phyloP scores from a whole-genome alignment of 306 rosid species.

The Gynostemma pentaphyllum region DNA sequence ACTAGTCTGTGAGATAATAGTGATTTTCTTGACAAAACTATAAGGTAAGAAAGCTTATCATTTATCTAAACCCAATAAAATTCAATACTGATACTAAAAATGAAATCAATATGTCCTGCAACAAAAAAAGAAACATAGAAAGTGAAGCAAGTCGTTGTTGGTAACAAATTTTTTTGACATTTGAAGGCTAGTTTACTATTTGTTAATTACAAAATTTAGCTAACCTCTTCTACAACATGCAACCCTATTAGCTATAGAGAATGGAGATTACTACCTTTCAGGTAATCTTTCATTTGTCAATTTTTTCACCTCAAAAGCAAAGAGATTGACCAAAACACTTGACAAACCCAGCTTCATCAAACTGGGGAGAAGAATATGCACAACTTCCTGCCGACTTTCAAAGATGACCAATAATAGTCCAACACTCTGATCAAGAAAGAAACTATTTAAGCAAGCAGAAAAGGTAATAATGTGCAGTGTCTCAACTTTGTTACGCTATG shows the following conservation, averaged over 20 bases:
- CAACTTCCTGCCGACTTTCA: slow-evolving; percentile 50
- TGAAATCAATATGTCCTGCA: neutral
- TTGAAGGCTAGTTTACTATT: neutral
- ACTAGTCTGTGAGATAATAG: neutral
- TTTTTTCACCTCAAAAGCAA: slow-evolving; percentile 53
- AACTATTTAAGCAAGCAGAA: slow-evolving; percentile 14
- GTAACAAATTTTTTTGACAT: neutral
- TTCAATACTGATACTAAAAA: slow-evolving; percentile 3
- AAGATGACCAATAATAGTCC: slow-evolving; percentile 59
- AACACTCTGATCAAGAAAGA: slow-evolving; percentile 41
- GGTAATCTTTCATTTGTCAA: slow-evolving; percentile 42
- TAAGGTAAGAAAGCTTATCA: neutral
- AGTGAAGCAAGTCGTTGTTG: neutral
- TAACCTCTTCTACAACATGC: neutral
- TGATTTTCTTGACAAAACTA: neutral
- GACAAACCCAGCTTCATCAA: slow-evolving; percentile 74
- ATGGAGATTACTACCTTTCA: slow-evolving; percentile 47
- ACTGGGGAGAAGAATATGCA: slow-evolving; percentile 46
- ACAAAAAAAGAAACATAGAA: neutral
- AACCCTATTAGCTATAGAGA: neutral
- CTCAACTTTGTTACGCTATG: neutral
- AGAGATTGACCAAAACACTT: slow-evolving; percentile 49
- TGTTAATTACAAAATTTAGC: neutral
- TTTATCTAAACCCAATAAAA: neutral
- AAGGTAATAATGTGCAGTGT: neutral